These are phyloP conservation scores for Lodderomyces parapsilosis DNA, from an alignment of 1,139 yeast genomes.

Conservation along the genomic window DNA sequence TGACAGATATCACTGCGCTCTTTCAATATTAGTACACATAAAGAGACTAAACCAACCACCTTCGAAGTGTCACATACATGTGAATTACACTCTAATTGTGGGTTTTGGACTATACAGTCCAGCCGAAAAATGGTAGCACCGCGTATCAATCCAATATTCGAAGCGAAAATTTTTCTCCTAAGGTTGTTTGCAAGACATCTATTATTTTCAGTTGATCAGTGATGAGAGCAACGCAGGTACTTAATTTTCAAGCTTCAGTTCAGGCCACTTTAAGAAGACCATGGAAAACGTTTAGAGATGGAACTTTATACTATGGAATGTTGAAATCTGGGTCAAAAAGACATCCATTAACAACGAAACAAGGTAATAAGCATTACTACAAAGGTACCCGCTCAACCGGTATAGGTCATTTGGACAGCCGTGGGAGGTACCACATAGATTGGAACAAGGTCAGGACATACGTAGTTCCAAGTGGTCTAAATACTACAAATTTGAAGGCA, in stretches of 20 bases:
- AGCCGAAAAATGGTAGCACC: background rate
- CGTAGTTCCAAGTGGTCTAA: slow-evolving; percentile 67
- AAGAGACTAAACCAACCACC: too few relatives aligned
- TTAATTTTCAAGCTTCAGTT: slow-evolving; percentile 55
- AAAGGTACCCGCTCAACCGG: slow-evolving; percentile 97
- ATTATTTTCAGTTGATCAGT: slow-evolving; percentile 5
- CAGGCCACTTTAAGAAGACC: slow-evolving; percentile 66
- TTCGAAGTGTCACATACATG: too few relatives aligned
- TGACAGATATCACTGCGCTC: too few relatives aligned
- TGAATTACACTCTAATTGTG: too few relatives aligned
- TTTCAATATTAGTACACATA: too few relatives aligned
- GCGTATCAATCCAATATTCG: too few relatives aligned
- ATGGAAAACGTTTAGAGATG: slow-evolving; percentile 84
- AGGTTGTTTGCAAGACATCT: background rate
- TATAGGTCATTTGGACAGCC: slow-evolving; percentile 74
- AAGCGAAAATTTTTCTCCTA: too few relatives aligned
- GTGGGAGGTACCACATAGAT: slow-evolving; percentile 74
- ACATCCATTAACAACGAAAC: slow-evolving; percentile 83
- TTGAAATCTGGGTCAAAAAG: slow-evolving; percentile 81
- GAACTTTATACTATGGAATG: slow-evolving; percentile 78
- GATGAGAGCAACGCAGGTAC: slow-evolving; percentile 57
- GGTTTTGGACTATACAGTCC: too few relatives aligned
- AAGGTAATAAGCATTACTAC: slow-evolving; percentile 90
- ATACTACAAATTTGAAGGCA: slow-evolving; percentile 57
- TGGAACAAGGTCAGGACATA: slow-evolving; percentile 89